Evolutionary conservation across 83 land plant species (phyloP), one percentile per base, ranked within the genome.

Genomic region (Isoetes engelmannii): DNA sequence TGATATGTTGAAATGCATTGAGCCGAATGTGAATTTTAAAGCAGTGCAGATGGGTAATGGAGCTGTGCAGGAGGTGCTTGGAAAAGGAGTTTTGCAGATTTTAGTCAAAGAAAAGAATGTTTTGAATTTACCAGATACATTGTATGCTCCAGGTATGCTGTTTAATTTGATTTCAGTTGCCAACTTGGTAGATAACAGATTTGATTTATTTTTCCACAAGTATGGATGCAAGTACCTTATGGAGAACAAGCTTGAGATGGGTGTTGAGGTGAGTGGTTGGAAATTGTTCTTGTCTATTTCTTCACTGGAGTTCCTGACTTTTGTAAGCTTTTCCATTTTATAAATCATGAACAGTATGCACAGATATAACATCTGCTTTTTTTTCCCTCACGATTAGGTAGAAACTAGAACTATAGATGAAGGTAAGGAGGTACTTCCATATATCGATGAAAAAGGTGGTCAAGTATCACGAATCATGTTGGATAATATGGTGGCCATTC

Each of bases 391-490:
- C 37, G 55, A 15, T 51, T 65, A 92, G 98, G 75, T 93, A 48
- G 98, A 94, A 70, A 90, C 98, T 45, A 82, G 98, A 72, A 94
- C 97, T 28, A 70, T 90, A 5, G 89, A 83, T 57, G 98, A 94
- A 77, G 85, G 90, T 48, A 79, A 82, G 47, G 92, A 90, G 67
- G 85, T 90, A 55, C 68, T 94, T 55, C 53, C 76, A 5, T 83
- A 80, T 76, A 78, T 85, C 44, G 63, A 72, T 48, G 65, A 75
- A 68, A 77, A 76, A 15, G 75, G 77, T 70, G 81, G 90, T 44
- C 81, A 74, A 4, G 82, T 94, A 72, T 86, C 93, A 21, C 74
- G 98, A 41, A 83, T 94, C 63, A 90, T 94, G 98, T 74, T 94
- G 75, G 98, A 94, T 74, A 94, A 94, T 72, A 94, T 94, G 98